Conservation (phyloP, 805 yeast species). For the Wickerhamomyces canadensis region DNA sequence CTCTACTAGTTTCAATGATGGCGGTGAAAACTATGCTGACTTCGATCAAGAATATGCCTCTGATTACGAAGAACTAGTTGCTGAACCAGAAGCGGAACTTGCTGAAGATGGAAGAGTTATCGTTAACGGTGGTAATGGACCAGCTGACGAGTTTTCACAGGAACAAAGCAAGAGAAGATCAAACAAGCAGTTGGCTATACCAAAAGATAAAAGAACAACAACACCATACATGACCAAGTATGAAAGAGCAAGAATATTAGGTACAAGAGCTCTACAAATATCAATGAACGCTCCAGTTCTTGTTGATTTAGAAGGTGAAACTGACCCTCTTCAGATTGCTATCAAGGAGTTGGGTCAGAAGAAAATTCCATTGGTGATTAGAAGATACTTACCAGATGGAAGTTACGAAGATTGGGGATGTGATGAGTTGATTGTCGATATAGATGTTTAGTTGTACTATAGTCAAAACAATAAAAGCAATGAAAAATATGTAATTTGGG, state of each 20-base stretch:
- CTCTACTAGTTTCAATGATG: constrained; percentile 54
- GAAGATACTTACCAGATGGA: constrained; percentile 96
- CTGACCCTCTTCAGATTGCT: constrained; percentile 97
- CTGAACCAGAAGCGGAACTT: constrained; percentile 28
- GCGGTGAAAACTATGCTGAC: constrained; percentile 66
- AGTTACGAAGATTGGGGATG: constrained; percentile 98
- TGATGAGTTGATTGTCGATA: constrained; percentile 91
- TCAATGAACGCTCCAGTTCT: constrained; percentile 98
- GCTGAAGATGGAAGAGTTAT: constrained; percentile 67
- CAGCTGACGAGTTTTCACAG: constrained; percentile 41
- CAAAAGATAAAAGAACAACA: constrained; percentile 83
- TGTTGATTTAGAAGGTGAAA: constrained; percentile 97
- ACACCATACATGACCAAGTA: constrained; percentile 99
- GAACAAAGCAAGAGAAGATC: constrained; percentile 50
- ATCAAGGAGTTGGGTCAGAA: constrained; percentile 93
- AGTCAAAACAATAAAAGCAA: constrained; percentile 1
- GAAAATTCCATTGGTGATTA: constrained; percentile 90
- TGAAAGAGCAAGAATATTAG: constrained; percentile 95
- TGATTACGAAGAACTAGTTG: constrained; percentile 53
- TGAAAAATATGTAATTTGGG: constrained; percentile 1
- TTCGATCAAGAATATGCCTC: constrained; percentile 83
- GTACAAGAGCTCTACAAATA: constrained; percentile 95
- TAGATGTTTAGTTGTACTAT: constrained; percentile 31
- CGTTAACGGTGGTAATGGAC: constrained; percentile 62
- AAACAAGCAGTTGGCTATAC: constrained; percentile 76